Base-by-base conservation (phyloP, 2,329 filamentous ascomycete species). In the Dactylellina leptospora region DNA sequence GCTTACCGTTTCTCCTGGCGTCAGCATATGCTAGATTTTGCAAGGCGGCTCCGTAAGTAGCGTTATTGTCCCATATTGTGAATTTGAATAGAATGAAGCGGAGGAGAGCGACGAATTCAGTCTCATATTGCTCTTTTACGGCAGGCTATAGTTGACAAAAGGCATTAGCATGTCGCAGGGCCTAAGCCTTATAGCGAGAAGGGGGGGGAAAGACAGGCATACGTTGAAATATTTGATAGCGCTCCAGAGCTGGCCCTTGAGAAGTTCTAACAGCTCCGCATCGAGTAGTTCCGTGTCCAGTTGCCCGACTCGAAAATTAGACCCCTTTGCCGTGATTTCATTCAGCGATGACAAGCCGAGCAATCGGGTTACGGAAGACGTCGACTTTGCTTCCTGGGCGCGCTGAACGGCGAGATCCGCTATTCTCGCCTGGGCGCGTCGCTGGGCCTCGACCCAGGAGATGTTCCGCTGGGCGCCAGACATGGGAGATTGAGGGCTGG, bases 241-340 rank as follows among this genome's bases (percentile, higher is more conserved):
- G 75, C 97, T 92, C 75, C 88, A 89, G 28, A 95, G 91, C 80
- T 99, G 93, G 4, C 85, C 87, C 78, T 90, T 92, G 69, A 99
- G 83, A 75, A 97, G 84, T n/a, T 87, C 86, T 22, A 97, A 84
- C 47, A 99, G 84, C 81, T 97, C 95, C 78, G 96, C 92, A 80
- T 99, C 95, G 16, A 99, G 85, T 53, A 99, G 83, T 80, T 97
- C 95, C 36, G 95, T 92, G 80, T 99, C 95, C 44, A 97, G 91
- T 81, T 99, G 95, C 25, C 93, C 92, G 25, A 99, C 95, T 59
- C 95, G 88, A 79, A 96, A 97, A 20, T 59, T 71, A 9, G 91
- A 89, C 3, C 95, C 93, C 13, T 87, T 84, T 22, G 90, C 58
- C 4, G 59, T 69, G 8, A 64, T 30, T 27, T 73, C 70, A 22